Conservation (phyloP, 441 rosid species). For the Adansonia gregorii region DNA sequence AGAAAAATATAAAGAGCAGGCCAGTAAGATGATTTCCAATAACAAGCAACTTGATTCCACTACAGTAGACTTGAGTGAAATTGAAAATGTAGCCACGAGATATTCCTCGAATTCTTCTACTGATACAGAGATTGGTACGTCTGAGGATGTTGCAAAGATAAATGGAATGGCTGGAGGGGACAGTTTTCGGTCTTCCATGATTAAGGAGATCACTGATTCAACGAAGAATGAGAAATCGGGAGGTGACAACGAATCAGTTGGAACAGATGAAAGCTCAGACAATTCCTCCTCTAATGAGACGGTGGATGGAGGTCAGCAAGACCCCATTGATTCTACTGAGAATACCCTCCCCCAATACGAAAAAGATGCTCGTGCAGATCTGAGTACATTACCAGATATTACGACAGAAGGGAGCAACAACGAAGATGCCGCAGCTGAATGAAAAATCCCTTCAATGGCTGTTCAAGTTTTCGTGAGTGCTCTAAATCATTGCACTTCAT, state of each 20-base stretch:
- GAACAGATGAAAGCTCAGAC: constrained; percentile 35
- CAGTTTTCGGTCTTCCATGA: not conserved
- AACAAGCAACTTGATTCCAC: constrained; percentile 31
- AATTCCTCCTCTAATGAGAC: constrained; percentile 30
- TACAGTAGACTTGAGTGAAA: constrained; percentile 30
- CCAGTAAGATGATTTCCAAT: constrained; percentile 27
- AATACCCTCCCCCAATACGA: constrained; percentile 45
- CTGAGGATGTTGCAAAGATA: constrained; percentile 32
- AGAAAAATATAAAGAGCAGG: constrained; percentile 40
- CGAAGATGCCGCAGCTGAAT: constrained; percentile 52
- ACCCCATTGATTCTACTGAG: constrained; percentile 45
- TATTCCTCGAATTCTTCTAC: constrained; percentile 38
- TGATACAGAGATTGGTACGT: constrained; percentile 30
- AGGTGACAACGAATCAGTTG: constrained; percentile 38
- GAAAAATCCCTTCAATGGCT: constrained; percentile 9
- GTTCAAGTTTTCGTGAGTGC: constrained; percentile 23
- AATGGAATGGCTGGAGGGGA: constrained; percentile 39
- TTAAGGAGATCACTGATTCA: constrained; percentile 10
- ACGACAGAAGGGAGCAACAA: constrained; percentile 40
- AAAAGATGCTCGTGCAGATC: constrained; percentile 51
- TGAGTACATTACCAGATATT: constrained; percentile 54
- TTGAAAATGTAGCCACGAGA: constrained; percentile 27
- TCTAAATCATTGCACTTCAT: constrained; percentile 28
- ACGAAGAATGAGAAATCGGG: constrained; percentile 31
- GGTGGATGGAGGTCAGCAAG: constrained; percentile 34